Evolutionary conservation across 768 basidiomycete species (phyloP).

Genomic region (Leccinum uliginosum): DNA sequence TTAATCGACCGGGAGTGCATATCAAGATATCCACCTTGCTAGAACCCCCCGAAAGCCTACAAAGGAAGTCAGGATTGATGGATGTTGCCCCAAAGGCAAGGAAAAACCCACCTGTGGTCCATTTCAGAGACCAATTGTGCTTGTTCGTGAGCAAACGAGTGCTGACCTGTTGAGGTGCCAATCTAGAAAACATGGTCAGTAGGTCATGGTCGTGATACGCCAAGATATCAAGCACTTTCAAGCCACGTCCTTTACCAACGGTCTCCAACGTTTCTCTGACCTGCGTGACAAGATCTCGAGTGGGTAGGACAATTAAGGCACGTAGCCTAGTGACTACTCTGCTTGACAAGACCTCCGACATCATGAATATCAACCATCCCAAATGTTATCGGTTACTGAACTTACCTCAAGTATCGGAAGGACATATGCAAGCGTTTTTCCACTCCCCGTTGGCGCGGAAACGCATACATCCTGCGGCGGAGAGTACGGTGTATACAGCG

Average conservation of each 20-base stretch:
- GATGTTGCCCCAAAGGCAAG: neutral
- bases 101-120: constrained; percentile 42
- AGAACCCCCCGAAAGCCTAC: constrained; percentile 75
- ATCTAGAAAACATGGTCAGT: constrained; percentile 35
- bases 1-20: constrained; percentile 92
- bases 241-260: constrained; percentile 75
- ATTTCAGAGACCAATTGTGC: constrained; percentile 65
- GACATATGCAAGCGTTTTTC: constrained; percentile 96
- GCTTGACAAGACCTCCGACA: constrained; percentile 57
- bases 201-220: neutral
- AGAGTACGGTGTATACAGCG: constrained; percentile 62
- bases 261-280: constrained; percentile 91
- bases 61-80: neutral
- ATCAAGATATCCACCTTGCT: constrained; percentile 93
- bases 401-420: constrained; percentile 86
- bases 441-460: constrained; percentile 96
- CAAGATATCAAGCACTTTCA: constrained; percentile 53
- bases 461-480: constrained; percentile 82
- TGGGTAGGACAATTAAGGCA: constrained; percentile 88
- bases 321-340: constrained; percentile 80
- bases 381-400: neutral
- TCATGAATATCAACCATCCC: neutral
- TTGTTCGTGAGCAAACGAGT: constrained; percentile 92
- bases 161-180: constrained; percentile 87
- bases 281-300: constrained; percentile 88